phyloP scores from a whole-genome alignment of 2,329 filamentous ascomycete genomes.

The Ascosphaera apis region DNA sequence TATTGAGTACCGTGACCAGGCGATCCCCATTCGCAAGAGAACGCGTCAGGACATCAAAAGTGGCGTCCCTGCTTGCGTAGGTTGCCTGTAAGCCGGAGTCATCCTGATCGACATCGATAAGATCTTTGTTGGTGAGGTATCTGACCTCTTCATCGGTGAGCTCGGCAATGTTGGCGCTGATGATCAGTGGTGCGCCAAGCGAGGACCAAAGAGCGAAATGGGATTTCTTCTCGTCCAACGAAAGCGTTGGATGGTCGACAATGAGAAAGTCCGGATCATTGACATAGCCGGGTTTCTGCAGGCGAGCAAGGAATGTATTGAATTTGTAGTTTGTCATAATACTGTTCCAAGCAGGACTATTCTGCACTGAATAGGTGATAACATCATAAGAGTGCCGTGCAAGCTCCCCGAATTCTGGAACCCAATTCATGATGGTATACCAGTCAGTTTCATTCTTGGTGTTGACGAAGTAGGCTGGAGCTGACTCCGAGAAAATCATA shows the following conservation, averaged over 20 bases:
- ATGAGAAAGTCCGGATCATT: conserved; percentile 28
- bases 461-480: conserved; percentile 22
- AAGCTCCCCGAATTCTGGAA: conserved; percentile 19
- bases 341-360: conserved; percentile 11
- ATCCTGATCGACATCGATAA: conserved; percentile 24
- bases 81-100: conserved; percentile 23
- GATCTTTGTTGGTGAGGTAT: conserved; percentile 18
- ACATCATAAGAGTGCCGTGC: conserved; percentile 24
- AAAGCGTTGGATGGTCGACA: conserved; percentile 25
- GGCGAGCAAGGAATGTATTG: conserved; percentile 19
- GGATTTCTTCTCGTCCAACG: conserved; percentile 20
- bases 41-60: conserved; percentile 25
- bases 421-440: conserved; percentile 25
- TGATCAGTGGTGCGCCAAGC: conserved; percentile 25
- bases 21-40: conserved; percentile 25
- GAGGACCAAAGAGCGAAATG: conserved; percentile 31
- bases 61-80: conserved; percentile 21
- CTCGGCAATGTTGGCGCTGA: conserved; percentile 22
- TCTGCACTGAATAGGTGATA: conserved; percentile 18
- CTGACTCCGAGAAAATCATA: conserved; percentile 24
- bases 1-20: conserved; percentile 25
- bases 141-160: conserved; percentile 14
- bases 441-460: conserved; percentile 19
- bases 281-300: conserved; percentile 23
- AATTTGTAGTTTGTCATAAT: conserved; percentile 8